Percentiles rank a stretch among this genome's conserved stretches.
phyloP scores from a whole-genome alignment of 176 grass and related monocot species.

The Zea luxurians region DNA sequence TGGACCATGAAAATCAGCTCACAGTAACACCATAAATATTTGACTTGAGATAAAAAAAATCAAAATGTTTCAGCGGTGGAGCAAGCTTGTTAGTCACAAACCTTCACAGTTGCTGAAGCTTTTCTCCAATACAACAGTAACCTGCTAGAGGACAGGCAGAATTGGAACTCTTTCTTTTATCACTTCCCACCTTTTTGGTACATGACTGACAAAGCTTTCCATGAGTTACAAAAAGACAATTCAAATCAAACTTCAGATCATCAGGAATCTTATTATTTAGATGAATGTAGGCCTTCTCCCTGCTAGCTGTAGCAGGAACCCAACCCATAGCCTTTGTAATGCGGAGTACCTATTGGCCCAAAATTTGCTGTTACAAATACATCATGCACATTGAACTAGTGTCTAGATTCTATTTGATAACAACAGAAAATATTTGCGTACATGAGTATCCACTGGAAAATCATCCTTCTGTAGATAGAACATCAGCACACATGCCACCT shows the following conservation, averaged over 20 bases:
- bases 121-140: slow-evolving; percentile 42
- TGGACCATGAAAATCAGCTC: not conserved
- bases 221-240: slow-evolving; percentile 89
- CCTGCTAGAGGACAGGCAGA: slow-evolving; percentile 50
- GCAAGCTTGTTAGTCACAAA: slow-evolving; percentile 25
- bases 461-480: slow-evolving; percentile 90
- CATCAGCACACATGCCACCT: slow-evolving; percentile 90
- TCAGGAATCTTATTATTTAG: slow-evolving; percentile 75
- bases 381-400: not conserved
- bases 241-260: slow-evolving; percentile 92
- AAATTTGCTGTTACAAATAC: slow-evolving; percentile 19
- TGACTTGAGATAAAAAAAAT: not conserved
- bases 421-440: slow-evolving; percentile 32
- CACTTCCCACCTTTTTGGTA: slow-evolving; percentile 42
- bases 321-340: slow-evolving; percentile 84
- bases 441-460: slow-evolving; percentile 95
- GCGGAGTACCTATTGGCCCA: slow-evolving; percentile 60
- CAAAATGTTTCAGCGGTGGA: slow-evolving; percentile 5
- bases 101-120: slow-evolving; percentile 33
- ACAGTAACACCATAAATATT: not conserved
- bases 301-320: slow-evolving; percentile 58
- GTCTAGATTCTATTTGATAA: slow-evolving; percentile 1
- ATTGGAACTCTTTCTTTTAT: slow-evolving; percentile 35
- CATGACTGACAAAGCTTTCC: slow-evolving; percentile 83
- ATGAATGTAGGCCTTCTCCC: slow-evolving; percentile 83